phyloP scores from a whole-genome alignment of 2,329 filamentous ascomycete genomes.

The Aspergillus neotritici region DNA sequence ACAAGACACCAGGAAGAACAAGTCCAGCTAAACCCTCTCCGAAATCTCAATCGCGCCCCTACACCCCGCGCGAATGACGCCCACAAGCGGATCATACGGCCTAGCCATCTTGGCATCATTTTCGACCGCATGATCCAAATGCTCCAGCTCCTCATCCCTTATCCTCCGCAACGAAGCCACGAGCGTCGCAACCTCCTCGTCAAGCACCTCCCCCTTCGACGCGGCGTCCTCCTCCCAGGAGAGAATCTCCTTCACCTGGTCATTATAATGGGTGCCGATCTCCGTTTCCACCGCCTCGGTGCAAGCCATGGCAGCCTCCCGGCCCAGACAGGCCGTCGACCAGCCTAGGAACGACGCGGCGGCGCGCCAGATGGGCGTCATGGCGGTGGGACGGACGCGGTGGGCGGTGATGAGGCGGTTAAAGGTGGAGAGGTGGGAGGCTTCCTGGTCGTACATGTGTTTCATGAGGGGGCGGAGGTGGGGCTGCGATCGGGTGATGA shows the following conservation, averaged over 20 bases:
- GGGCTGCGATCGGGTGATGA: slow-evolving; percentile 72
- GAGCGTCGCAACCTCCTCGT: slow-evolving; percentile 68
- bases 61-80: slow-evolving; percentile 83
- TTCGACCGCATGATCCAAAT: slow-evolving; percentile 89
- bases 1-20: too few species aligned
- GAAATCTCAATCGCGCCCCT: slow-evolving; percentile 86
- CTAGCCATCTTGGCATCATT: slow-evolving; percentile 86
- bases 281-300: slow-evolving; percentile 98
- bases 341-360: slow-evolving; percentile 79
- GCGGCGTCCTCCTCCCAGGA: slow-evolving; percentile 76
- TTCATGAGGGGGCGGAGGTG: slow-evolving; percentile 86
- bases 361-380: slow-evolving; percentile 84
- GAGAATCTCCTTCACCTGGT: slow-evolving; percentile 74
- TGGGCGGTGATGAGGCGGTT: slow-evolving; percentile 77
- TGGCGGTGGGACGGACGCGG: slow-evolving; percentile 82
- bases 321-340: slow-evolving; percentile 80
- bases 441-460: slow-evolving; percentile 98
- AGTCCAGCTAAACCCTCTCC: slow-evolving; percentile 37
- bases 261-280: slow-evolving; percentile 93
- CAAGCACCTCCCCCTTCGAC: slow-evolving; percentile 69
- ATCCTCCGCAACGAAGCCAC: slow-evolving; percentile 72
- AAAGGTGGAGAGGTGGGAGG: slow-evolving; percentile 78
- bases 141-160: slow-evolving; percentile 92
- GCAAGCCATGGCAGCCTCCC: slow-evolving; percentile 96
- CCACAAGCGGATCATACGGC: slow-evolving; percentile 83